These are phyloP conservation scores for Nicotiana noctiflora DNA, from an alignment of 257 asterid species.

Conservation along the genomic window DNA sequence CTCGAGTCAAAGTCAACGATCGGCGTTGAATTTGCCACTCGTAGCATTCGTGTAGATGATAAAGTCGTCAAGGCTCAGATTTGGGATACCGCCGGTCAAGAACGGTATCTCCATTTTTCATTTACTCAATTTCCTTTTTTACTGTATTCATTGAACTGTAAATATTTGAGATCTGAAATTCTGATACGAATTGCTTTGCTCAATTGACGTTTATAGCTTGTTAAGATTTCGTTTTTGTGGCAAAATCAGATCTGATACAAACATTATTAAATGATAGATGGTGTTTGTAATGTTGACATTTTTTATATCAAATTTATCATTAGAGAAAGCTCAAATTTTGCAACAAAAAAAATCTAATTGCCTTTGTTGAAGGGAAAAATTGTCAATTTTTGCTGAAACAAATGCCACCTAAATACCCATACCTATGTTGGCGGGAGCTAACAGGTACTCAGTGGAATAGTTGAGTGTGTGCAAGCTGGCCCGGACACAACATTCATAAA, in stretches of 20 bases:
- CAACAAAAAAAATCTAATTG: not conserved
- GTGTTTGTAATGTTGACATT: not conserved
- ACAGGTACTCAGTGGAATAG: too few species aligned
- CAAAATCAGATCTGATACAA: not conserved
- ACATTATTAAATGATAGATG: not conserved
- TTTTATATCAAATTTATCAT: not conserved
- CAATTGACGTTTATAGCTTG: not conserved
- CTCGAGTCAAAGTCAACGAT: constrained; percentile 49
- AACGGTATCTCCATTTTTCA: constrained; percentile 25
- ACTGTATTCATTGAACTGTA: not conserved
- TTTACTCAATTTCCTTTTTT: not conserved
- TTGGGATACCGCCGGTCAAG: constrained; percentile 59
- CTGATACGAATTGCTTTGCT: not conserved
- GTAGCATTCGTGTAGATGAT: constrained; percentile 45
- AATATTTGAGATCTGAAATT: not conserved
- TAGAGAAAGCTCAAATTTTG: not conserved
- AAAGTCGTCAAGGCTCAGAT: constrained; percentile 51
- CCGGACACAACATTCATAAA: too few species aligned
- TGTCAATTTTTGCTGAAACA: not conserved
- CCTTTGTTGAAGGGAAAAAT: not conserved
- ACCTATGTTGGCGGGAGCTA: too few species aligned
- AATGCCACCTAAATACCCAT: not conserved
- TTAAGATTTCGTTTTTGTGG: not conserved
- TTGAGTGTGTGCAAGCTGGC: too few species aligned
- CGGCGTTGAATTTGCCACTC: constrained; percentile 53